Evolutionary conservation across 495 filamentous ascomycete genomes (phyloP).

Genomic region (Chlorociboria aeruginascens): DNA sequence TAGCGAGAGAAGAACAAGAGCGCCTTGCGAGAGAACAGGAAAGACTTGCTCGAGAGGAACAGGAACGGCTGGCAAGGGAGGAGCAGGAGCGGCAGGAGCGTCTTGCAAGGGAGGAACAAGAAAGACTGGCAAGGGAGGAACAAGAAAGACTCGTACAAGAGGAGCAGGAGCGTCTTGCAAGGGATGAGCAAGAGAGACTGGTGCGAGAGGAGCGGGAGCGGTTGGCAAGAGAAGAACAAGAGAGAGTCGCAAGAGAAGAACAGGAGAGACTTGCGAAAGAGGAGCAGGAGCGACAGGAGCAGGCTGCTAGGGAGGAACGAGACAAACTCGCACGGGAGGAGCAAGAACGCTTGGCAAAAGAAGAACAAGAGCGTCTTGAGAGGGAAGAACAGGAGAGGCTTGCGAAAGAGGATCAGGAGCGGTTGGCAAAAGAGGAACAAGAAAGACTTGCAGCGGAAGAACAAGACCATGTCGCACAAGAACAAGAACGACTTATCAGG

Average conservation of each 20-base stretch:
- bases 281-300: background rate
- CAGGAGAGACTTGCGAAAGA: background rate
- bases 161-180: background rate
- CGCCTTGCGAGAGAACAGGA: constrained; percentile 3
- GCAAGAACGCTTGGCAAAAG: background rate
- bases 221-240: background rate
- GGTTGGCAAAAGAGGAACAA: constrained; percentile 1
- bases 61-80: background rate
- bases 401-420: constrained; percentile 3
- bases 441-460: background rate
- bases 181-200: no score
- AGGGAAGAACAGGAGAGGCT: no score
- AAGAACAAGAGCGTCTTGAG: no score
- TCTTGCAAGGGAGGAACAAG: background rate
- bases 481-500: no score
- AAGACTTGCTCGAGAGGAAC: background rate
- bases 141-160: constrained; percentile 1
- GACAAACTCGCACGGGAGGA: constrained; percentile 1
- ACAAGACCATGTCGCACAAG: background rate
- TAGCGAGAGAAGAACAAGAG: constrained; percentile 5
- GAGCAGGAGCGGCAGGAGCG: background rate
- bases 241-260: constrained; percentile 1
- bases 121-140: background rate
- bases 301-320: constrained; percentile 1
- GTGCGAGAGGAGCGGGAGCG: background rate